Conservation (phyloP, 163 green algal species). For the Scenedesmus sp. region DNA sequence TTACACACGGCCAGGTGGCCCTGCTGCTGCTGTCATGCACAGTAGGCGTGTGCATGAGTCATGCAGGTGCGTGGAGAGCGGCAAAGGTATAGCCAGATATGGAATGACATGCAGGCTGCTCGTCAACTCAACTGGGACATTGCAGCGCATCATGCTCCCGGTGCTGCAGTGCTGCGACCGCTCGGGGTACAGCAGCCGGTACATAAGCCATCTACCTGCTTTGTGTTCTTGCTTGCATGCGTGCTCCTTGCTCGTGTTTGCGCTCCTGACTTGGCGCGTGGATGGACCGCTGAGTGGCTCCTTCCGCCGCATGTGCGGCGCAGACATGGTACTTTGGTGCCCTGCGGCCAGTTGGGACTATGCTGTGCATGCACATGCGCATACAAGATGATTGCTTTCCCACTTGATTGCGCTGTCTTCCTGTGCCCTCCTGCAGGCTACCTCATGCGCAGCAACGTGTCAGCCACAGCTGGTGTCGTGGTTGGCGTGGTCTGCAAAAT, state of each 20-base stretch:
- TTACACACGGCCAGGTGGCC: conserved; percentile 19
- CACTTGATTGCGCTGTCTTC: not conserved
- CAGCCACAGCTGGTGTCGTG: conserved; percentile 81
- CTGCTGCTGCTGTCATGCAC: conserved; percentile 67
- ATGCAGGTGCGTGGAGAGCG: conserved; percentile 53
- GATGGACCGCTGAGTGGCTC: no score
- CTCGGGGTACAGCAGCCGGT: no score
- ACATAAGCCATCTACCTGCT: not conserved
- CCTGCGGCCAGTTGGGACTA: no score
- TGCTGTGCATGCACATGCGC: not conserved
- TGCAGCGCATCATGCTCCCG: not conserved
- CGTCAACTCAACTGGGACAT: not conserved
- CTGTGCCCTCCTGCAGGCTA: conserved; percentile 55
- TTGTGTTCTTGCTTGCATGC: no score
- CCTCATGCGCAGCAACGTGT: conserved; percentile 69
- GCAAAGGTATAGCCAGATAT: no score
- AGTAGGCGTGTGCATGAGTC: conserved; percentile 76
- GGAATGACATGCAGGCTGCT: no score
- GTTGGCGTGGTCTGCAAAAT: conserved; percentile 87
- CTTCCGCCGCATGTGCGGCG: no score
- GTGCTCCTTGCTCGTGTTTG: not conserved
- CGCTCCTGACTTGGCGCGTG: no score
- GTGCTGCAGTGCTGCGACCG: not conserved
- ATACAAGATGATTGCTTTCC: not conserved
- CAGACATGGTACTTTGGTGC: no score